Conservation (phyloP, 495 filamentous ascomycete genomes). For the Cercophora newfieldiana region DNA sequence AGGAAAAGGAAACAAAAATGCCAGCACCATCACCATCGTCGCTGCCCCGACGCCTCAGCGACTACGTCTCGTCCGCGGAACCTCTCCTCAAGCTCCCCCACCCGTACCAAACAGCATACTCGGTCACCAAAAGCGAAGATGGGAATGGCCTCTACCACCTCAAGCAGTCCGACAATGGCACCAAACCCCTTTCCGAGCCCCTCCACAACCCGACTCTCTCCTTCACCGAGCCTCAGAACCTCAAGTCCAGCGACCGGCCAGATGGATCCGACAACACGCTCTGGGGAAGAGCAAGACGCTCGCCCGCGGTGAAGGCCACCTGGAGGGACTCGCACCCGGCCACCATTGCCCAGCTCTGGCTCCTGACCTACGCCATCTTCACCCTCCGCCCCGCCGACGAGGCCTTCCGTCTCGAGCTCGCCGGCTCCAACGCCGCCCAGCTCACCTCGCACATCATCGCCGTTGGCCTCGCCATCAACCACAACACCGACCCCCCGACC, state of each 20-base stretch:
- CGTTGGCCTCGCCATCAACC: conserved; percentile 53
- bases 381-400: conserved; percentile 55
- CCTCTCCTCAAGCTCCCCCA: conserved; percentile 48
- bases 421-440: conserved; percentile 39
- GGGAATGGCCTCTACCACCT: conserved; percentile 23
- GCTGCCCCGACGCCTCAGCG: conserved; percentile 22
- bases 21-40: conserved; percentile 20
- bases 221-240: conserved; percentile 46
- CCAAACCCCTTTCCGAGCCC: conserved; percentile 22
- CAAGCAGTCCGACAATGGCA: conserved; percentile 20
- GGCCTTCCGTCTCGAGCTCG: conserved; percentile 52
- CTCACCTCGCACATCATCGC: conserved; percentile 52
- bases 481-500: conserved; percentile 46
- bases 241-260: conserved; percentile 48
- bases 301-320: conserved; percentile 37
- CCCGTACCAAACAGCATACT: conserved; percentile 47
- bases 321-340: conserved; percentile 43
- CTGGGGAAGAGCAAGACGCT: conserved; percentile 48
- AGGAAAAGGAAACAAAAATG: neutral
- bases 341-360: conserved; percentile 61
- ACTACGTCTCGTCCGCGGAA: conserved; percentile 35
- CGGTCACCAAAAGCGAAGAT: conserved; percentile 29
- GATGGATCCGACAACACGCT: conserved; percentile 48
- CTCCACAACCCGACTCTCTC: conserved; percentile 41
- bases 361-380: conserved; percentile 60